phyloP scores from a whole-genome alignment of 768 basidiomycete species.

The Phallus indusiatus region DNA sequence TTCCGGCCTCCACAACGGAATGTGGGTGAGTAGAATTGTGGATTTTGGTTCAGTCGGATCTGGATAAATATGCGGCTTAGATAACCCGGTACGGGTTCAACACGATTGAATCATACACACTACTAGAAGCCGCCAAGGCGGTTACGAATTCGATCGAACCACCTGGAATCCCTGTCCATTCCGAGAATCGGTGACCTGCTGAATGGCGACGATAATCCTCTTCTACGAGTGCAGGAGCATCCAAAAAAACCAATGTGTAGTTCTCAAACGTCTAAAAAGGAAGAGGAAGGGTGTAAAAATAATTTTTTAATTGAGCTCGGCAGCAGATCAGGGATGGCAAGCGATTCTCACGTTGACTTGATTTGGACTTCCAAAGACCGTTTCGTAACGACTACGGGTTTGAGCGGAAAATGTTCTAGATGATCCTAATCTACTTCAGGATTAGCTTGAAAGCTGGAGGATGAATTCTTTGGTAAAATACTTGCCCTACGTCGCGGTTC shows the following conservation, averaged over 20 bases:
- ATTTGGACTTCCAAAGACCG: conserved; percentile 71
- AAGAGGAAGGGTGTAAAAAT: no score
- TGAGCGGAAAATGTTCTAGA: conserved; percentile 36
- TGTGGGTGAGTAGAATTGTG: conserved; percentile 73
- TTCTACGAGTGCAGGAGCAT: conserved; percentile 65
- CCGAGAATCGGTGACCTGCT: conserved; percentile 29
- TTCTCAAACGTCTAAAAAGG: conserved; percentile 40
- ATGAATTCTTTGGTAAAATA: conserved; percentile 9
- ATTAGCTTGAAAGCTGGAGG: conserved; percentile 18
- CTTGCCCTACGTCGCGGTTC: conserved; percentile 83
- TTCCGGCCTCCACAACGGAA: conserved; percentile 74
- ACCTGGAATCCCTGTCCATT: conserved; percentile 42
- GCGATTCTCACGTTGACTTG: conserved; percentile 33
- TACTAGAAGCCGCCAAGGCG: conserved; percentile 24
- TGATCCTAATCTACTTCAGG: conserved; percentile 35
- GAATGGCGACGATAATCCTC: conserved; percentile 50
- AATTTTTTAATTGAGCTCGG: neutral
- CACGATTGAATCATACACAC: conserved; percentile 29
- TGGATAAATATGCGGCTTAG: conserved; percentile 20
- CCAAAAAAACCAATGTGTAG: conserved; percentile 63
- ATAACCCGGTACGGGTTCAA: conserved; percentile 26
- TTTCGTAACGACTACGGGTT: conserved; percentile 49
- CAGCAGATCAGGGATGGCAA: neutral
- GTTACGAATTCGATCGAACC: conserved; percentile 50
- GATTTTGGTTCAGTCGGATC: conserved; percentile 31